A percentile compares a stretch with the other conserved stretches of the same genome.
Conservation (phyloP, 495 filamentous ascomycete genomes). For the Neurospora sp. region DNA sequence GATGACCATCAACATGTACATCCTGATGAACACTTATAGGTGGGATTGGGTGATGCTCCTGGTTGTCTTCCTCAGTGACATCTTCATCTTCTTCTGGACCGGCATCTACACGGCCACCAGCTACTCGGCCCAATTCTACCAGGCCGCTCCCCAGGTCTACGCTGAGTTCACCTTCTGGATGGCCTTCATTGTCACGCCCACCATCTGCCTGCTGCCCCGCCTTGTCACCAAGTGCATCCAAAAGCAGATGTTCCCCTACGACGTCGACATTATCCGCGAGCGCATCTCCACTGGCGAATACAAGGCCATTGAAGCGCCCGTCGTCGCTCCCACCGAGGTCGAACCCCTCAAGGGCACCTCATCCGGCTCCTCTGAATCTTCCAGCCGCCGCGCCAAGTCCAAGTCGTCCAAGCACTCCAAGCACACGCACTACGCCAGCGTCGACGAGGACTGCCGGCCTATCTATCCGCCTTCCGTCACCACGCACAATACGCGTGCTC, state of each 20-base stretch:
- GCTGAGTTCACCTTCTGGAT: conserved; percentile 79
- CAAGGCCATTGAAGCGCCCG: conserved; percentile 20
- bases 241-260: conserved; percentile 85
- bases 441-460: conserved; percentile 74
- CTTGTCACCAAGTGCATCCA: conserved; percentile 77
- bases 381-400: conserved; percentile 11
- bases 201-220: conserved; percentile 73
- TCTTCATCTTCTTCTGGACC: conserved; percentile 95
- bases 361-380: conserved; percentile 28
- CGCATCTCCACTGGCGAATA: conserved; percentile 51
- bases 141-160: conserved; percentile 68
- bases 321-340: conserved; percentile 1
- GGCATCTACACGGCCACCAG: conserved; percentile 73
- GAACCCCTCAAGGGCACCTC: conserved; percentile 27
- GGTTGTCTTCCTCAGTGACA: conserved; percentile 67
- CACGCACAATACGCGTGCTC: conserved; percentile 72
- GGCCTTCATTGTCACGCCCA: conserved; percentile 59
- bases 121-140: conserved; percentile 61
- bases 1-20: conserved; percentile 82
- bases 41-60: conserved; percentile 95
- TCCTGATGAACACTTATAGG: conserved; percentile 88
- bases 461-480: conserved; percentile 86
- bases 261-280: conserved; percentile 94
- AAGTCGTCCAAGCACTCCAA: conserved; percentile 45
- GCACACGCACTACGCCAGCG: conserved; percentile 45